Base-by-base conservation (phyloP, 768 basidiomycete species). In the Mycena kentingensis region DNA sequence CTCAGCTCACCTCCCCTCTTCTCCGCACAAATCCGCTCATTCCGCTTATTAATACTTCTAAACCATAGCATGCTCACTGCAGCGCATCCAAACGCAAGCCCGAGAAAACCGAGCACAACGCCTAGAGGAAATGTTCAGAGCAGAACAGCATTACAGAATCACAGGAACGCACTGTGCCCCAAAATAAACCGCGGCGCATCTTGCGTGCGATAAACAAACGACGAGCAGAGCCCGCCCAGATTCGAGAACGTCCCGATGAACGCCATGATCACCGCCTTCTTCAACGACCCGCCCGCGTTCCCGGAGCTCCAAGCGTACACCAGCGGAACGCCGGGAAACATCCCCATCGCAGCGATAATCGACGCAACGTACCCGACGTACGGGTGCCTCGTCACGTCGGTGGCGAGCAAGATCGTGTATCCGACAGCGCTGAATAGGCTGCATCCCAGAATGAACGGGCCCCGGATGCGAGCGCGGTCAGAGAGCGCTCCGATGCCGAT, bases 161-260 rank as follows among this genome's bases (percentile, higher is more conserved):
- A 21, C 35, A 19, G 11, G 19, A 13, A 29, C 55, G 28, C 27
- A 43, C 73, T 69, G 50, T 75, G 73, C 2, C 75, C 75, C 18
- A 73, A 63, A 26, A 64, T 64, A 60, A 74, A 74, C 26, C 69
- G 68, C 18, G 71, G 73, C 2, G 71, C 59, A 41, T 68, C 64
- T 49, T 65, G 34, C 5, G 63, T 67, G 31, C 72, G 60, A 53
- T 74, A 75, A 32, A 76, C 70, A 53, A 77, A 73, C 3, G 70
- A 76, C 4, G 69, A 71, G 27, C 70, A 71, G 19, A 67, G 68
- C 70, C 72, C 74, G 50, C 82, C 82, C 10, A 84, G 65, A 52
- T 84, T 85, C 19, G 79, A 82, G 10, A 79, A 32, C 24, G 80
- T 80, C 46, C 79, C 76, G 16, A 83, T 74, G 70, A 80, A 73